Evolutionary conservation across 2,329 filamentous ascomycete genomes (phyloP), one percentile per base, ranked within the genome.

Genomic region (Didymella keratinophila): DNA sequence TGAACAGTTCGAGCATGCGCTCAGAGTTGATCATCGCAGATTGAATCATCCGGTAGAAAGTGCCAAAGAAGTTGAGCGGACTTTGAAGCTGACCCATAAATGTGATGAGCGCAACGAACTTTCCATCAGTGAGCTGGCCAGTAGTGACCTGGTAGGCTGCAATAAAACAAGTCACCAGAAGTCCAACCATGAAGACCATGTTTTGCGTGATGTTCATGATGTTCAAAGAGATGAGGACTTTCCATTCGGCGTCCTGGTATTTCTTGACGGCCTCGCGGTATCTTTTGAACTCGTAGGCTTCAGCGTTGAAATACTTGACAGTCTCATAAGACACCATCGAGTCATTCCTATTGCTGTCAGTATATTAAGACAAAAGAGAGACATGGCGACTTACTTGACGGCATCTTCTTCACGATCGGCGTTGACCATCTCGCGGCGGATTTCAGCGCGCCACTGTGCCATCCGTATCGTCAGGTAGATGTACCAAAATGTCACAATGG

Each of bases 281-380:
- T 7, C 84, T 79, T 50, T 82, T 78, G 41, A 86, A 86, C 67
- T 88, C 86, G 60, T 84, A 83, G 1, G 76, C 76, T 60, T 87
- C 83, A 18, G 86, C 86, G 62, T 86, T 87, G 75, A 87, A 88
- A 69, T 88, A 86, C 64, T 88, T 87, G 43, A 88, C 86, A 1
- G 86, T 88, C 80, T 99, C 95, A 76, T 98, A 99, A n/a, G 93
- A 96, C 62, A 95, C 93, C 81, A 99, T 95, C 0, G 95, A 98
- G 76, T 99, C 95, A 74, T 97, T 98, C 79, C 83, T 86, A 62
- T 12, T 41, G 2, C 32, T 25, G 64, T 78, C 64, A 78, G 73
- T 49, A 9, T 14, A 10, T 21, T 27, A 25, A 30, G 10, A 7
- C 9, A 8, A 7, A 25, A 11, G 23, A 7, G 14, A 18, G 5